Base-by-base conservation (phyloP, 805 yeast species). In the Diddensiella caesifluorescens region DNA sequence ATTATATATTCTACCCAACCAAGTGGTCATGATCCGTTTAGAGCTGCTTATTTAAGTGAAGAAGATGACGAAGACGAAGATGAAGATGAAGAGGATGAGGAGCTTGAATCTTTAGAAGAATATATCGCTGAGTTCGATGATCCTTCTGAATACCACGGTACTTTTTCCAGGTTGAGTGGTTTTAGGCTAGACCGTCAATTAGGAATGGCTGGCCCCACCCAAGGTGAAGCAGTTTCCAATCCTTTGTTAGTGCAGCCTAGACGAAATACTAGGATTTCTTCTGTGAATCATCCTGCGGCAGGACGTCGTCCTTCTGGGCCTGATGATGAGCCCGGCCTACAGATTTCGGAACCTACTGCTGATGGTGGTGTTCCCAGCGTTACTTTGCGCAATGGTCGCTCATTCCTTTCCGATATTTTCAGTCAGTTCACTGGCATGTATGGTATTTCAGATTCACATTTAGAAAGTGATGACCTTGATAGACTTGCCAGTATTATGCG, bases 61-160 rank as follows among this genome's bases (percentile, higher is more conserved):
- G 50, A 38, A 19, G 37, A 23, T 25, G 46, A 42, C 10, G 60
- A 65, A 4, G 68, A 57, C 18, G 52, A 62, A 23, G 61, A 60
- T 9, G 59, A 56, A 30, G 70, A 62, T 32, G 63, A 62, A 7
- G 65, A 55, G 20, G 64, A 55, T n/a, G 54, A 48, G 10, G 55
- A 52, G 13, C 46, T 42, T 31, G 57, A 43, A 18, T 63, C 55
- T 10, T 59, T 46, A 1, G 53, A 36, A 5, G 58, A 48, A 15
- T 54, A 50, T 13, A 54, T 50, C 10, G 50, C 43, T 5, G 41
- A 39, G 22, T 36, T 22, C 26, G 46, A 43, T 28, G 32, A 29
- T 16, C 33, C 33, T 23, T 37, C 26, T 20, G 50, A 46, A 13
- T 40, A 39, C 40, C 39, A 35, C 27, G 36, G 37, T 22, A 41